Evolutionary conservation across 2,329 filamentous ascomycete genomes (phyloP).

Genomic region (Parascedosporium putredinis): DNA sequence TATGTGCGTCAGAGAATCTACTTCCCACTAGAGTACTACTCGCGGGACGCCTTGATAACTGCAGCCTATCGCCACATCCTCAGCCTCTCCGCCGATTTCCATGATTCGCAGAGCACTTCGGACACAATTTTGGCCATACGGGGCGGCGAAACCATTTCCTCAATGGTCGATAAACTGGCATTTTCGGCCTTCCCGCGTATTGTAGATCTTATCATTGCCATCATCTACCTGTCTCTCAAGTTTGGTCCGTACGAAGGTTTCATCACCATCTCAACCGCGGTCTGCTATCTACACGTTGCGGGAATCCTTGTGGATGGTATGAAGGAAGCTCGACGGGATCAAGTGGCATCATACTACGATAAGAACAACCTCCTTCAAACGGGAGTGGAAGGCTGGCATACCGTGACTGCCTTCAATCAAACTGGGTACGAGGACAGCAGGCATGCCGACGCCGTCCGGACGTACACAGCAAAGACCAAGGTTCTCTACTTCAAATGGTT

Average conservation of each 20-base stretch:
- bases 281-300: slow-evolving; percentile 45
- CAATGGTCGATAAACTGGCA: slow-evolving; percentile 46
- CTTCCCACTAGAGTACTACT: slow-evolving; percentile 48
- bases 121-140: slow-evolving; percentile 48
- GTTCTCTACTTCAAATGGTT: slow-evolving; percentile 21
- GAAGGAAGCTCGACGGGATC: slow-evolving; percentile 36
- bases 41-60: slow-evolving; percentile 40
- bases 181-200: slow-evolving; percentile 50
- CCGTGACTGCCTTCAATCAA: slow-evolving; percentile 50
- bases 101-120: slow-evolving; percentile 49
- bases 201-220: slow-evolving; percentile 48
- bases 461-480: slow-evolving; percentile 17
- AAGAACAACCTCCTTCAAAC: slow-evolving; percentile 45
- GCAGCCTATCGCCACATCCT: slow-evolving; percentile 50
- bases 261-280: slow-evolving; percentile 47
- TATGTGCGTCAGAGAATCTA: slow-evolving; percentile 45
- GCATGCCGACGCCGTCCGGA: slow-evolving; percentile 37
- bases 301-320: slow-evolving; percentile 40
- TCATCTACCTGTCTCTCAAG: slow-evolving; percentile 47
- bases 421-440: slow-evolving; percentile 44
- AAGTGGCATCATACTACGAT: slow-evolving; percentile 42
- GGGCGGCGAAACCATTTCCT: slow-evolving; percentile 41
- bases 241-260: slow-evolving; percentile 53
- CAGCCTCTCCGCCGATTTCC: slow-evolving; percentile 50
- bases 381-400: slow-evolving; percentile 49